Conservation (phyloP, 176 grass and related monocot genomes). For the Raddia distichophylla region DNA sequence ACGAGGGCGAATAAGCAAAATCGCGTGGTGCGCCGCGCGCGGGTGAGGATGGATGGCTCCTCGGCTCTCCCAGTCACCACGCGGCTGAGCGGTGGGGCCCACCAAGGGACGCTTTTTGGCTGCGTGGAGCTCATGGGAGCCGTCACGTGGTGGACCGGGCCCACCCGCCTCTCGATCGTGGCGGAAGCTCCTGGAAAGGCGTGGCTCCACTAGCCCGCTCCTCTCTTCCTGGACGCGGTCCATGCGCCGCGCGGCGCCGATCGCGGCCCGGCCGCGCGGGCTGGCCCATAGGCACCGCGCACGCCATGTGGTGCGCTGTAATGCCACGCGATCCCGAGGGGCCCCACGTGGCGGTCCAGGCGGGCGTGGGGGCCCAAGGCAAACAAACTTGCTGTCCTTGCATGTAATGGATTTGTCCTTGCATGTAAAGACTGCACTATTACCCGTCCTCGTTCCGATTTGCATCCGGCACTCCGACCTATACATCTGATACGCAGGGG, state of each 20-base stretch:
- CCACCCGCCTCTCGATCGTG: neutral
- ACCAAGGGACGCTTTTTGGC: conserved; percentile 14
- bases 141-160: conserved; percentile 34
- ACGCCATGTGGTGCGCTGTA: conserved; percentile 19
- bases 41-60: no score
- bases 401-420: conserved; percentile 34
- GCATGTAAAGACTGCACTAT: conserved; percentile 8
- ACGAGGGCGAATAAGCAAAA: neutral
- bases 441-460: no score
- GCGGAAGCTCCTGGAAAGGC: conserved; percentile 33
- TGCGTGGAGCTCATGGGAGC: conserved; percentile 11
- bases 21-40: no score
- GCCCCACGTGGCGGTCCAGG: conserved; percentile 7
- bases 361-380: neutral
- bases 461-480: no score
- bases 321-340: neutral
- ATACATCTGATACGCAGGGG: no score
- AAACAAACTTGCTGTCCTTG: conserved; percentile 30
- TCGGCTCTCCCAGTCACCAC: no score
- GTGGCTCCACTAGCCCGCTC: neutral
- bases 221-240: conserved; percentile 27
- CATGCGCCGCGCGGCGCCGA: neutral
- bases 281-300: conserved; percentile 16
- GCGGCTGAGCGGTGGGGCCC: neutral
- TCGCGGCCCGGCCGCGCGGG: neutral